These are phyloP conservation scores for Cladosporium austrohemisphaericum DNA, from an alignment of 2,329 filamentous ascomycete species.

Conservation along the genomic window DNA sequence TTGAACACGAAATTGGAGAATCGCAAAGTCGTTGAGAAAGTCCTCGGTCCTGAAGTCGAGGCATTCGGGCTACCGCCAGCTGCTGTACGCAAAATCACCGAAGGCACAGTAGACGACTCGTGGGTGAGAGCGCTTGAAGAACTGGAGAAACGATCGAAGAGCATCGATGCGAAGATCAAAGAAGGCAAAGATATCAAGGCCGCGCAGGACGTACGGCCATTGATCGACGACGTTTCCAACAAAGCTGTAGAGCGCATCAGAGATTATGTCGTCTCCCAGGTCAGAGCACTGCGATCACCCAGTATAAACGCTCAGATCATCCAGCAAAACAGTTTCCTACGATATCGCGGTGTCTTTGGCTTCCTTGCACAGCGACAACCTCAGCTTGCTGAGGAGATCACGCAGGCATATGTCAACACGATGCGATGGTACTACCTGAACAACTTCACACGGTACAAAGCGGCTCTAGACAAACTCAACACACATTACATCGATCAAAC, in stretches of 20 bases:
- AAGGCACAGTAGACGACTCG: conserved; percentile 82
- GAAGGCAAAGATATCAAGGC: conserved; percentile 67
- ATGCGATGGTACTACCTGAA: conserved; percentile 98
- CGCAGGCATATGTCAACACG: conserved; percentile 91
- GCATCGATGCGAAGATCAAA: conserved; percentile 64
- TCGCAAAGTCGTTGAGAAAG: conserved; percentile 81
- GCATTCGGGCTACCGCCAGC: conserved; percentile 84
- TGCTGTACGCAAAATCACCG: conserved; percentile 78
- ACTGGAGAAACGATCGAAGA: conserved; percentile 71
- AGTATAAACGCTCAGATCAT: conserved; percentile 97
- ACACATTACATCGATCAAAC: conserved; percentile 78
- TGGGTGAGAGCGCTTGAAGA: conserved; percentile 83
- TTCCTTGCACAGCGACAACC: conserved; percentile 82
- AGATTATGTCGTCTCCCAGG: conserved; percentile 89
- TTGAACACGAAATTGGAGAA: conserved; percentile 85
- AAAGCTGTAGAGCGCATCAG: conserved; percentile 93
- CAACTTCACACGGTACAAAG: conserved; percentile 84
- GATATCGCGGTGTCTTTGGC: conserved; percentile 80
- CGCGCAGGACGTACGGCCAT: conserved; percentile 74
- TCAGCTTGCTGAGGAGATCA: conserved; percentile 82
- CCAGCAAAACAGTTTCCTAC: conserved; percentile 85
- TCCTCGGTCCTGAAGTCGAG: conserved; percentile 83
- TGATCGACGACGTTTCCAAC: conserved; percentile 77
- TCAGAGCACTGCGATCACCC: conserved; percentile 88
- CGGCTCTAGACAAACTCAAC: conserved; percentile 78